These are phyloP conservation scores for Ogataea hybrid DNA, from an alignment of 1,139 yeast species.

Conservation along the genomic window DNA sequence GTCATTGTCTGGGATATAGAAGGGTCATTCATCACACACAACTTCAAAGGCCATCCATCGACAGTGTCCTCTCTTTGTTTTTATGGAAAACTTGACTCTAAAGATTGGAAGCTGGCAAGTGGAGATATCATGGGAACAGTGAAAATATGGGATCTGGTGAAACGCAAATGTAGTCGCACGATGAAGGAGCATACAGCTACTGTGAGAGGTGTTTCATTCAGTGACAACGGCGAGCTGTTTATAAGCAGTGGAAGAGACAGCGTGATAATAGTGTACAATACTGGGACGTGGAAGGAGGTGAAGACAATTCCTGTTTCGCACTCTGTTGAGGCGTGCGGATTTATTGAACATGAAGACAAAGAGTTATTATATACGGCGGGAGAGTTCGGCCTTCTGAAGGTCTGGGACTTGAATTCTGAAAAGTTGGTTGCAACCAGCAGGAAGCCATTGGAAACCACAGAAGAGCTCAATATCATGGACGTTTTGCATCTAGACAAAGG, in stretches of 20 bases:
- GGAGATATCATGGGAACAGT: conserved; percentile 89
- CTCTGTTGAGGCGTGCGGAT: conserved; percentile 81
- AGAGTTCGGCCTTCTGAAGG: conserved; percentile 59
- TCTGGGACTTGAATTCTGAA: conserved; percentile 52
- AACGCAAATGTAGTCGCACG: conserved; percentile 60
- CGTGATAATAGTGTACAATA: conserved; percentile 62
- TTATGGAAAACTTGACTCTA: conserved; percentile 66
- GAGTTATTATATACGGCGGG: conserved; percentile 75
- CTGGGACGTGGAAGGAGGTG: conserved; percentile 44
- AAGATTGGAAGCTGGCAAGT: conserved; percentile 76
- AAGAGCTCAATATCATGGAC: conserved; percentile 68
- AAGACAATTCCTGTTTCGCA: conserved; percentile 73
- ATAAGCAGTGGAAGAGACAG: conserved; percentile 91
- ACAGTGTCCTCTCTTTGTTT: conserved; percentile 77
- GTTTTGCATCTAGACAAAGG: conserved; percentile 37
- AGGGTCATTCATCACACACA: conserved; percentile 86
- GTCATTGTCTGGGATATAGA: conserved; percentile 91
- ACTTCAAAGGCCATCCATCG: conserved; percentile 93
- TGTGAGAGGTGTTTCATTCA: conserved; percentile 80
- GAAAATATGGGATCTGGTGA: conserved; percentile 88
- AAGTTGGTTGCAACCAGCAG: conserved; percentile 44
- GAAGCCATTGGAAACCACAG: conserved; percentile 54
- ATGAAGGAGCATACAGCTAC: conserved; percentile 80
- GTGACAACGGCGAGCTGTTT: conserved; percentile 49
- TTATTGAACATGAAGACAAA: conserved; percentile 39